These are phyloP conservation scores for Lecanicillium sp. DNA, from an alignment of 2,329 filamentous ascomycete genomes.

Conservation along the genomic window DNA sequence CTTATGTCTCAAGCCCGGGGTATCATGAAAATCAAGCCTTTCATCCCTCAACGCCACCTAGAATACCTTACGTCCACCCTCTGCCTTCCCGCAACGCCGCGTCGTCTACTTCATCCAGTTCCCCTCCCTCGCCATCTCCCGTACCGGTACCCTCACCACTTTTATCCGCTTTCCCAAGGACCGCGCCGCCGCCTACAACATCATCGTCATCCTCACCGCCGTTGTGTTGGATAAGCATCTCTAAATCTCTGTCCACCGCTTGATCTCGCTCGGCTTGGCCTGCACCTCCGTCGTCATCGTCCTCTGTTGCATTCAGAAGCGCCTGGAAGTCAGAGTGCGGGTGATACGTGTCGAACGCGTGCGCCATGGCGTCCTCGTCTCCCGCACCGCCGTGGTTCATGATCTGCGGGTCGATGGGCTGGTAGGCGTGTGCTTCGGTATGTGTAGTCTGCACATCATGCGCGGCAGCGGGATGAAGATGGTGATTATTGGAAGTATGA, in stretches of 20 bases:
- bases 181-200: slow-evolving; percentile 7
- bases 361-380: slow-evolving; percentile 21
- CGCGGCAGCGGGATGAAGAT: slow-evolving; percentile 30
- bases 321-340: slow-evolving; percentile 48
- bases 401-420: slow-evolving; percentile 56
- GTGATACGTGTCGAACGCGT: slow-evolving; percentile 34
- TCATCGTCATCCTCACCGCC: slow-evolving; percentile 39
- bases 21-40: slow-evolving; percentile 1
- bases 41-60: not conserved
- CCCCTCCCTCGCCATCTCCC: slow-evolving; percentile 10
- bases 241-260: slow-evolving; percentile 42
- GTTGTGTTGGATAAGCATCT: slow-evolving; percentile 45
- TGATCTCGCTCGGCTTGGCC: slow-evolving; percentile 29
- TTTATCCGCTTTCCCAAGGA: slow-evolving; percentile 7
- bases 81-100: not conserved
- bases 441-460: slow-evolving; percentile 25
- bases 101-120: slow-evolving; percentile 10
- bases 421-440: slow-evolving; percentile 39
- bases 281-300: slow-evolving; percentile 24
- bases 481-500: too few relatives aligned
- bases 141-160: slow-evolving; percentile 18
- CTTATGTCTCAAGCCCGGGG: too few relatives aligned
- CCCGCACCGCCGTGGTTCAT: slow-evolving; percentile 38
- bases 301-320: slow-evolving; percentile 43
- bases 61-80: not conserved